phyloP scores from a whole-genome alignment of 2,329 filamentous ascomycete species.

The Trichoderma aggressivum region DNA sequence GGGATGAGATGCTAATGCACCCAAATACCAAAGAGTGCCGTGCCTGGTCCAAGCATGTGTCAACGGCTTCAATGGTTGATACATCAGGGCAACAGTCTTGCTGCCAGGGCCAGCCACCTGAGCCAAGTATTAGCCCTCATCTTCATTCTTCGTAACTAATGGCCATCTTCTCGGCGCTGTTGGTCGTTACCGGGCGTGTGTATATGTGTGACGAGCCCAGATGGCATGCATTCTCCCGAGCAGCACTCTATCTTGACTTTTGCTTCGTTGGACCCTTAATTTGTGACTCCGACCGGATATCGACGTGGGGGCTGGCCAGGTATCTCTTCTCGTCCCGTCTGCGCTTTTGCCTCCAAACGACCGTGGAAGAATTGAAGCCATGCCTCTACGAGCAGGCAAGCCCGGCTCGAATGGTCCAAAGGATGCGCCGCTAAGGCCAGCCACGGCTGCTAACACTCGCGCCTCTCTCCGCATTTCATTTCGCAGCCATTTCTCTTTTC shows the following conservation, averaged over 20 bases:
- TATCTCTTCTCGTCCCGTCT: background rate
- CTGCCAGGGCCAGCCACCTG: background rate
- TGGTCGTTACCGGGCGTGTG: background rate
- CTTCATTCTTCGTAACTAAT: background rate
- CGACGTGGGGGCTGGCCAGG: background rate
- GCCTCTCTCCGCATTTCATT: conserved; percentile 8
- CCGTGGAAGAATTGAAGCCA: background rate
- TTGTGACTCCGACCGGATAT: background rate
- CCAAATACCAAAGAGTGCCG: background rate
- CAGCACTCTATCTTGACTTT: background rate
- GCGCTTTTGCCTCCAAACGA: background rate
- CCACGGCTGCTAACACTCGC: background rate
- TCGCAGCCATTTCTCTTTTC: background rate
- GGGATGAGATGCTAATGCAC: background rate
- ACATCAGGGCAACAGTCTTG: background rate
- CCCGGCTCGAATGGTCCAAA: conserved; percentile 3
- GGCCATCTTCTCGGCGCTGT: background rate
- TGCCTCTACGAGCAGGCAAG: background rate
- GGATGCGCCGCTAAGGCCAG: conserved; percentile 13
- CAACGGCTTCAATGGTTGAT: background rate
- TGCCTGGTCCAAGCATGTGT: background rate
- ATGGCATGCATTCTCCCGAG: background rate
- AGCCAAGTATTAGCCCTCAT: background rate
- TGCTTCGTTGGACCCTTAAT: background rate
- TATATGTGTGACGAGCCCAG: background rate